Conservation (phyloP, 176 grass and related monocot genomes). For the Oropetium thomaeum region DNA sequence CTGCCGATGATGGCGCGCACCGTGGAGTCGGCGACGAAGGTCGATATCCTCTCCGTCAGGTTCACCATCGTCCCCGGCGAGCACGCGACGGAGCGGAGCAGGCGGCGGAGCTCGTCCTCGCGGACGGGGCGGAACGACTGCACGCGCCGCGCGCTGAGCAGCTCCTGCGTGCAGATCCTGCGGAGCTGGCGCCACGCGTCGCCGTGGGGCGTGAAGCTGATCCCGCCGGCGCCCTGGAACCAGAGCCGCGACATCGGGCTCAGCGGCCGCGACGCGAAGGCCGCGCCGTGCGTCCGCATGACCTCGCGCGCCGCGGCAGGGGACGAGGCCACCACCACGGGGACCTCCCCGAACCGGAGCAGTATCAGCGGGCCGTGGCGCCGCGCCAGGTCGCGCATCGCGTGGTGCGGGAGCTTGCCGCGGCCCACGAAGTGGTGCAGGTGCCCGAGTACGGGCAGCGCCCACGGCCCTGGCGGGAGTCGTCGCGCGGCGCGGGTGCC, state of each 20-base stretch:
- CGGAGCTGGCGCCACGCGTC: conserved; percentile 24
- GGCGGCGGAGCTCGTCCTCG: conserved; percentile 13
- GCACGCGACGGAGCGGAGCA: conserved; percentile 17
- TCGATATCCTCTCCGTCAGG: not conserved
- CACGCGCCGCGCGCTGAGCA: conserved; percentile 32
- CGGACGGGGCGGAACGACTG: conserved; percentile 15
- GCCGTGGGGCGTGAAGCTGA: conserved; percentile 35
- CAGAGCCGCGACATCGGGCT: conserved; percentile 11
- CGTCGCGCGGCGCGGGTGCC: not conserved
- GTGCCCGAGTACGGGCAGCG: not conserved
- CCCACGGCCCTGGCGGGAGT: not conserved
- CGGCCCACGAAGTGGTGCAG: not conserved
- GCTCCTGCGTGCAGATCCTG: conserved; percentile 18
- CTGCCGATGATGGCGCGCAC: conserved; percentile 50
- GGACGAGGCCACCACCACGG: conserved; percentile 32
- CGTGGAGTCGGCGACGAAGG: conserved; percentile 32
- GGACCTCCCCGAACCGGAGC: not conserved
- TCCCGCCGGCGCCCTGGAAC: conserved; percentile 1
- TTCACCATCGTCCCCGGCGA: not conserved
- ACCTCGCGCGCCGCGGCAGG: conserved; percentile 29
- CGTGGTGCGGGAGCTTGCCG: not conserved
- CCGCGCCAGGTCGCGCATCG: not conserved
- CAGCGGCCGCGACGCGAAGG: conserved; percentile 34
- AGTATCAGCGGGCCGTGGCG: not conserved
- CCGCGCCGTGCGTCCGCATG: conserved; percentile 7